Evolutionary conservation across 1,284 basidiomycete genomes (phyloP).

Genomic region (Heterobasidion parviporum): DNA sequence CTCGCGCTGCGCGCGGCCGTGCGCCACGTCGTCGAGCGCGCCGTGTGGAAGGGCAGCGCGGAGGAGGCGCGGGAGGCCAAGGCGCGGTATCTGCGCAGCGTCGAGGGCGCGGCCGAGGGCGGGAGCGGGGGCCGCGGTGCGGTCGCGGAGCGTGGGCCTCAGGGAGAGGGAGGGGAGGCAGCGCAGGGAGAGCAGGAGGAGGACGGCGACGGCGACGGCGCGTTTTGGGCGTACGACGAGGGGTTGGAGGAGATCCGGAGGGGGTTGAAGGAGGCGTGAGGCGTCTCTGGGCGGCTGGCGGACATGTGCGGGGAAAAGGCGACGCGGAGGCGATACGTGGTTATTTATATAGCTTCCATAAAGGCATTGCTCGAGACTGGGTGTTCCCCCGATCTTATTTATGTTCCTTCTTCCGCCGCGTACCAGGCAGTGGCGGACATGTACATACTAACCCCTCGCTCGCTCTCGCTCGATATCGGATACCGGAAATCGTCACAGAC

Average conservation of each 20-base stretch:
- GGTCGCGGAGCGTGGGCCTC: too few relatives aligned
- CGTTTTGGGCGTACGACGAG: constrained; percentile 62
- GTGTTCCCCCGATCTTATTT: too few relatives aligned
- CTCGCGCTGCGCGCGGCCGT: constrained; percentile 59
- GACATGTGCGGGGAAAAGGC: background rate
- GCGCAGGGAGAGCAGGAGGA: constrained; percentile 16
- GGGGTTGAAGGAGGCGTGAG: constrained; percentile 48
- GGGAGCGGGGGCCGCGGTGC: too few relatives aligned
- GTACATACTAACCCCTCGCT: too few relatives aligned
- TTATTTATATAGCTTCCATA: too few relatives aligned
- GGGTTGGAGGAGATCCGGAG: constrained; percentile 57
- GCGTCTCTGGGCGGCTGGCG: background rate
- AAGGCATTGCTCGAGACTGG: too few relatives aligned
- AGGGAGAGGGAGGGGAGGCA: too few relatives aligned
- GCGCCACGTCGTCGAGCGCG: constrained; percentile 61
- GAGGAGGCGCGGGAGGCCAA: constrained; percentile 62
- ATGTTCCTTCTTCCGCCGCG: too few relatives aligned
- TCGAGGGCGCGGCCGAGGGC: constrained; percentile 8
- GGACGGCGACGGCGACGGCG: constrained; percentile 22
- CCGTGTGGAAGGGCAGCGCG: constrained; percentile 65
- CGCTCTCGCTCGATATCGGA: too few relatives aligned
- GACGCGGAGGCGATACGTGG: too few relatives aligned
- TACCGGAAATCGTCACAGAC: too few relatives aligned
- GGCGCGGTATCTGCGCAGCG: constrained; percentile 46
- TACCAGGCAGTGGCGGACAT: too few relatives aligned